A percentile compares a stretch with the other conserved stretches of the same genome.
phyloP scores from a whole-genome alignment of 2,329 filamentous ascomycete genomes.

The Ambrosiella xylebori region DNA sequence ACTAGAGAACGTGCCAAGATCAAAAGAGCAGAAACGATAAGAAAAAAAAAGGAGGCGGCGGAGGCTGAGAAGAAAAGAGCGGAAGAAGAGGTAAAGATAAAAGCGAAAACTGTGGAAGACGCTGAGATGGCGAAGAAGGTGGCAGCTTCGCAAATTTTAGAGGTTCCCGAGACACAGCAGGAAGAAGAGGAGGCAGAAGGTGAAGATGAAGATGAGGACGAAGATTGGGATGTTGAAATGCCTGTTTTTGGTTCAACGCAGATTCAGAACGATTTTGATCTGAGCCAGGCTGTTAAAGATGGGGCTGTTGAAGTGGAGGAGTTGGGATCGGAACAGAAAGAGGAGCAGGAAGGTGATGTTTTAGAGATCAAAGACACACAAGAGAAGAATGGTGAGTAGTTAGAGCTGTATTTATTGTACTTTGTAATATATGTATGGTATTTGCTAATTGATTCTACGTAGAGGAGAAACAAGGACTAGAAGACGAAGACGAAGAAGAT shows the following conservation, averaged over 20 bases:
- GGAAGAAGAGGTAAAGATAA: not conserved
- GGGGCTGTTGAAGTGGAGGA: not conserved
- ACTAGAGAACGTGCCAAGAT: not conserved
- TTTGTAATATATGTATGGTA: too few relatives aligned
- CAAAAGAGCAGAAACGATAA: not conserved
- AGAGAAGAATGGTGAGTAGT: too few relatives aligned
- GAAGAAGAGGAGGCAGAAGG: not conserved
- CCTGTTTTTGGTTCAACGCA: conserved; percentile 10
- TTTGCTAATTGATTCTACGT: not conserved
- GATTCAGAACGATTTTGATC: not conserved
- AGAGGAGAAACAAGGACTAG: not conserved
- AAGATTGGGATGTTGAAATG: conserved; percentile 10
- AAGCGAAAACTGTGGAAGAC: not conserved
- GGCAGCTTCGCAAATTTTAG: not conserved
- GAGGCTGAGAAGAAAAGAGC: not conserved
- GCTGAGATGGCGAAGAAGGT: not conserved
- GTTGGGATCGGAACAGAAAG: not conserved
- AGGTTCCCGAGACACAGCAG: not conserved
- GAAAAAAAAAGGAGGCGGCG: not conserved
- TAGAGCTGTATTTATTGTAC: too few relatives aligned
- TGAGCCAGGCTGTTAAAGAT: not conserved
- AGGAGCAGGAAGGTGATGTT: not conserved
- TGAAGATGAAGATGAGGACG: conserved; percentile 5
- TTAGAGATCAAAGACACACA: not conserved
- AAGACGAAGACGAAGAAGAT: not conserved